Evolutionary conservation across 1,284 basidiomycete genomes (phyloP), one percentile per base, ranked within the genome.

Genomic region (Pseudozyma pruni): DNA sequence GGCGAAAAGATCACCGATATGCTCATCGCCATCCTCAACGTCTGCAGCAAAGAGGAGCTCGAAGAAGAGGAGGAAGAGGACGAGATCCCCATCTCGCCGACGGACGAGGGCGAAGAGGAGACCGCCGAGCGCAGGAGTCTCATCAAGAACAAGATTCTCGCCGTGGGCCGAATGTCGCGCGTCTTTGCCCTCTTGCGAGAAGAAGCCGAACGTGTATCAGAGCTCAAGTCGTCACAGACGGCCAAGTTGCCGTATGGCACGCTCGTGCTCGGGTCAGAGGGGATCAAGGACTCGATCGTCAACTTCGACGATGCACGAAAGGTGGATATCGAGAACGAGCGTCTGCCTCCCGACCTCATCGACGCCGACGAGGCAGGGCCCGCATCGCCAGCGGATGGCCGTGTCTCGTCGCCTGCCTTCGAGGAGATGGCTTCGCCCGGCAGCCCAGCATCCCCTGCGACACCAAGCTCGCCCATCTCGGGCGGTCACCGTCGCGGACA

Each of bases 111-210:
- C 13, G 55, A 81, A 39, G 87, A 89, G 31, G 89, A 90, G n/a
- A 81, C 85, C 0, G 83, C 85, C 22, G 92, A 94, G 83, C 89
- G 92, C 66, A 86, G 92, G 74, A 89, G 90, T 78, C 86, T 90
- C 68, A 92, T 94, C 87, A 96, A 92, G 86, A 97, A 93, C 87
- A 99, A 98, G 88, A 98, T 99, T 74, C 87, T 98, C 82, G 96
- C 94, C 47, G 94, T 98, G 20, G 95, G 95, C 34, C 88, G 94
- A 59, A 96, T 99, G 90, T 90, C 93, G 17, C 87, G 94, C 41
- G 94, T 99, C 38, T 98, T 98, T 85, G 91, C 94, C 4, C 87
- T 98, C 27, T 88, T 99, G 70, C 92, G 94, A 93, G 96, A 98
- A 87, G 96, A 98, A 84, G 95, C 94, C 1, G 95, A 98, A 85